These are phyloP conservation scores for Styphnolobium japonicum DNA, from an alignment of 306 rosid species.

Conservation along the genomic window DNA sequence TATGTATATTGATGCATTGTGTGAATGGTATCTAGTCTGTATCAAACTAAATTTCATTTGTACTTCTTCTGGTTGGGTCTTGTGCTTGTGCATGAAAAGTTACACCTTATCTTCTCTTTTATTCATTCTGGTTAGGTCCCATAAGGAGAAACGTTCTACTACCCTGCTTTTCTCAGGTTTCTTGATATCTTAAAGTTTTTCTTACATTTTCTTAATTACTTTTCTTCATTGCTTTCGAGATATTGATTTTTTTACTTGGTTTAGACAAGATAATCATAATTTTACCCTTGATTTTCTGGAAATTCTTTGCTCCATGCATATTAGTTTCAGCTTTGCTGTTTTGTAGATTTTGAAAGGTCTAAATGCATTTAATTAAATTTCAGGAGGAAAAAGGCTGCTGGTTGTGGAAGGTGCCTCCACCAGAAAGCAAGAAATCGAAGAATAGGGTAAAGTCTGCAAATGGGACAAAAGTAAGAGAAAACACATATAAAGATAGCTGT, in stretches of 20 bases:
- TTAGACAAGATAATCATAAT: background rate
- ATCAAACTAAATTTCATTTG: background rate
- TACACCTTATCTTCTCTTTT: background rate
- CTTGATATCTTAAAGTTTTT: background rate
- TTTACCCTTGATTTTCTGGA: background rate
- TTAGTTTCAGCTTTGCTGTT: background rate
- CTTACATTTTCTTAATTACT: background rate
- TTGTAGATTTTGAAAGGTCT: background rate
- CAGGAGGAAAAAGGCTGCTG: constrained; percentile 57
- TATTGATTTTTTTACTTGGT: background rate
- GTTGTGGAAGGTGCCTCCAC: constrained; percentile 70
- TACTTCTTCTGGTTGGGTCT: background rate
- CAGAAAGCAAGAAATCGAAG: constrained; percentile 37
- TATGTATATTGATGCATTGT: background rate
- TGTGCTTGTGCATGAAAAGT: background rate
- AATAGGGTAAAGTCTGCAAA: constrained; percentile 2
- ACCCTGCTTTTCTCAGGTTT: background rate
- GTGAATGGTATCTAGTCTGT: background rate
- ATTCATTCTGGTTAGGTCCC: constrained; percentile 44
- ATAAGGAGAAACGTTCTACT: constrained; percentile 70
- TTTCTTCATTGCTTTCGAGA: background rate
- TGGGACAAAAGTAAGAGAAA: constrained; percentile 3
- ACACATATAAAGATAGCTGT: too few relatives aligned
- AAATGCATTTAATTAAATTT: background rate
- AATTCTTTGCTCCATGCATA: background rate